Evolutionary conservation across 495 filamentous ascomycete genomes (phyloP).

Genomic region (Lophium mytilinum): DNA sequence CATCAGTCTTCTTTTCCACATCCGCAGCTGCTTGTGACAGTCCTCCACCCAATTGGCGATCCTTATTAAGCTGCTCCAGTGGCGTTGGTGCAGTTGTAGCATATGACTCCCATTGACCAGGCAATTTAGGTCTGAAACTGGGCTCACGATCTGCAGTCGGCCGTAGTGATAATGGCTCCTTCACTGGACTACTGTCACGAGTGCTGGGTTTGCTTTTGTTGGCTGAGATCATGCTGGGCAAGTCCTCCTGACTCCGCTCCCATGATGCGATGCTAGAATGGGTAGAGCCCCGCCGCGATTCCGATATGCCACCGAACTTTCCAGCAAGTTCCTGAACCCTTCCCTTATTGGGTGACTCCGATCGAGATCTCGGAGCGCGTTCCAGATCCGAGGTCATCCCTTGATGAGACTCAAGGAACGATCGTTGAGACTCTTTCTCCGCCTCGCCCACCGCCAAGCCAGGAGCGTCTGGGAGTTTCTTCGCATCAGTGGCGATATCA

Average conservation of each 20-base stretch:
- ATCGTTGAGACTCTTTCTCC: slow-evolving; percentile 14
- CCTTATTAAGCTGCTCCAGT: slow-evolving; percentile 9
- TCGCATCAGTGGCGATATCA: slow-evolving; percentile 35
- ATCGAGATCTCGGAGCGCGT: slow-evolving; percentile 16
- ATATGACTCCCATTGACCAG: slow-evolving; percentile 59
- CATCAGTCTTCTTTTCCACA: neutral
- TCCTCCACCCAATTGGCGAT: neutral
- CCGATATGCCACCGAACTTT: slow-evolving; percentile 36
- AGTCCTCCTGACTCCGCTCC: slow-evolving; percentile 29
- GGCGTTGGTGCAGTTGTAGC: slow-evolving; percentile 36
- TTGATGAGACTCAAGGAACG: slow-evolving; percentile 22
- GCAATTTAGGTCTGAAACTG: slow-evolving; percentile 51
- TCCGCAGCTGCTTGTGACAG: neutral
- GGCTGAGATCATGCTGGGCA: slow-evolving; percentile 4
- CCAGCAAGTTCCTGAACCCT: slow-evolving; percentile 43
- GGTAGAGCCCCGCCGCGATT: slow-evolving; percentile 31
- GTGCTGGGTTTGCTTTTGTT: slow-evolving; percentile 4
- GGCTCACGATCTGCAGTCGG: slow-evolving; percentile 10
- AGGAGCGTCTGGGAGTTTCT: slow-evolving; percentile 6
- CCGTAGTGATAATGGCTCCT: neutral
- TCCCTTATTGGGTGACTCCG: slow-evolving; percentile 37
- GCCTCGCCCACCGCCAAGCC: slow-evolving; percentile 5
- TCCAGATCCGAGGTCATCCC: neutral
- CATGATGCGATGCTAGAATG: slow-evolving; percentile 31
- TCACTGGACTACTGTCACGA: slow-evolving; percentile 1